A percentile compares a stretch with the other conserved stretches of the same genome.
Conservation (phyloP, 2,329 filamentous ascomycete genomes). For the Coniella lustricola region DNA sequence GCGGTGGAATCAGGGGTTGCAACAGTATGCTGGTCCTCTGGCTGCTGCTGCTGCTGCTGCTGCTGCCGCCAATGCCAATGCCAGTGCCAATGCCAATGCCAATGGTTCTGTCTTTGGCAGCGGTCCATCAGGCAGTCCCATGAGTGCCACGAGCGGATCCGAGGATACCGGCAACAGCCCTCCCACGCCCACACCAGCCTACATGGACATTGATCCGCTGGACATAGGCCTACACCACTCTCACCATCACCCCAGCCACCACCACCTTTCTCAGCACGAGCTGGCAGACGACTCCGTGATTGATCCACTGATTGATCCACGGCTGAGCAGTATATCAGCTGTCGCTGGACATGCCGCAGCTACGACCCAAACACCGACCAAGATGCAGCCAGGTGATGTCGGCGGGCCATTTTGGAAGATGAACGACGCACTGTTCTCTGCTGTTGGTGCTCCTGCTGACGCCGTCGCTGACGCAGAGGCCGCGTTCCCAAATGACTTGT, state of each 20-base stretch:
- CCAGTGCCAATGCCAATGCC: constrained; percentile 2
- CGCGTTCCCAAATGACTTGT: constrained; percentile 18
- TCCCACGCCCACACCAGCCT: not conserved
- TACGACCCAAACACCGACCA: not conserved
- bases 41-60: not conserved
- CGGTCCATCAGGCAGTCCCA: no score
- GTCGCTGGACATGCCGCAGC: not conserved
- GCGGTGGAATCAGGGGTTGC: constrained; percentile 19
- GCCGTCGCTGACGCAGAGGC: constrained; percentile 8
- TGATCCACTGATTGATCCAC: constrained; percentile 12
- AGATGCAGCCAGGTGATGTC: not conserved
- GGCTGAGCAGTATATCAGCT: constrained; percentile 1
- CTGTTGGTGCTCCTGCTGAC: no score
- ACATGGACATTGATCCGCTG: not conserved
- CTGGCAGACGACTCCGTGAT: not conserved
- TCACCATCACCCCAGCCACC: no score
- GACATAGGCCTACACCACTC: not conserved
- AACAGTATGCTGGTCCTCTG: constrained; percentile 17
- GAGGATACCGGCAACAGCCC: no score
- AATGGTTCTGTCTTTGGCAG: constrained; percentile 4
- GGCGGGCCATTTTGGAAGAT: constrained; percentile 5
- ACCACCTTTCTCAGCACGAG: no score
- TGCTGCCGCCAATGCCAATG: not conserved
- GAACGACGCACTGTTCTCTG: not conserved
- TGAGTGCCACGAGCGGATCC: no score